Conservation (phyloP, 2,329 filamentous ascomycete genomes). For the Metarhizium brunneum region DNA sequence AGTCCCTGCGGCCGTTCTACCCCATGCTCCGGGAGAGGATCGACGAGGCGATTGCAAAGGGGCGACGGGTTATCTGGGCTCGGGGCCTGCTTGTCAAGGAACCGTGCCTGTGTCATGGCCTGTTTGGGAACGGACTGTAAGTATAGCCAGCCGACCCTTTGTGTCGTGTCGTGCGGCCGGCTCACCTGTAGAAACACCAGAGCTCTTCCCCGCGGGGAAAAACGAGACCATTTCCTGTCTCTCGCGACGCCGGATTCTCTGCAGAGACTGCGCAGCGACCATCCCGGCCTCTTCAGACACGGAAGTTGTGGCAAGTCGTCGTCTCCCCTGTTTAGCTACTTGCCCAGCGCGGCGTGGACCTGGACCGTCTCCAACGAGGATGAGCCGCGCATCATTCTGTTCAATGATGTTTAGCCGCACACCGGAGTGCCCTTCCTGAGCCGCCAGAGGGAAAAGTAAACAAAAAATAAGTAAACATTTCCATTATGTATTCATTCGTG, state of each 20-base stretch:
- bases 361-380: conserved; percentile 26
- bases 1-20: conserved; percentile 46
- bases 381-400: conserved; percentile 24
- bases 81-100: conserved; percentile 53
- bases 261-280: conserved; percentile 27
- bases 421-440: neutral
- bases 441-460: too few relatives aligned
- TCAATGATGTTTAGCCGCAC: conserved; percentile 22
- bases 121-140: conserved; percentile 54
- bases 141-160: conserved; percentile 14
- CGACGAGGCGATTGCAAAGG: conserved; percentile 40
- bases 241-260: conserved; percentile 48
- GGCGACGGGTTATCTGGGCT: conserved; percentile 43
- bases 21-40: conserved; percentile 43
- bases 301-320: conserved; percentile 26
- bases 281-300: conserved; percentile 24
- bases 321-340: conserved; percentile 24
- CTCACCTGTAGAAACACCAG: conserved; percentile 6
- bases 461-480: too few relatives aligned
- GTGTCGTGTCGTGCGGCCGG: too few relatives aligned
- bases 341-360: conserved; percentile 28
- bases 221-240: conserved; percentile 45
- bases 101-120: conserved; percentile 57
- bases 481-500: too few relatives aligned
- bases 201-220: conserved; percentile 20